Evolutionary conservation across 2,329 filamentous ascomycete genomes (phyloP).

Genomic region (Diplodia seriata): DNA sequence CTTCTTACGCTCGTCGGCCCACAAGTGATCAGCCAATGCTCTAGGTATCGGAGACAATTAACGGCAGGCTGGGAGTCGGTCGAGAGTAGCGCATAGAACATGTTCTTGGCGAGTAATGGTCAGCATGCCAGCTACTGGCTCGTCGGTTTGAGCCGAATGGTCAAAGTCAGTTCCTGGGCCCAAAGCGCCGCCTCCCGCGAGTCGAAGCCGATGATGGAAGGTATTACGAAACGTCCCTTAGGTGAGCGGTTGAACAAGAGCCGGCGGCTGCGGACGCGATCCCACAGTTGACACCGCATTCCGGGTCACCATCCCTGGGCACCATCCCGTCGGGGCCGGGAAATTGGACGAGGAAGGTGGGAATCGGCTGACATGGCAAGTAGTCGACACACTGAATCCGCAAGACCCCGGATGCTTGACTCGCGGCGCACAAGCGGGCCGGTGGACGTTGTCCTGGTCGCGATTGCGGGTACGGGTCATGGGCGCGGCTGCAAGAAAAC

Average conservation of each 20-base stretch:
- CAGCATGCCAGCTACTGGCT: neutral
- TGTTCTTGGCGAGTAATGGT: constrained; percentile 16
- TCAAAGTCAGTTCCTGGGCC: neutral
- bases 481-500: constrained; percentile 12
- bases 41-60: neutral
- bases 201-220: constrained; percentile 16
- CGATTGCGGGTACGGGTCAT: constrained; percentile 14
- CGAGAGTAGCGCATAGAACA: neutral
- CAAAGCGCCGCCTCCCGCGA: neutral
- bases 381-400: constrained; percentile 5
- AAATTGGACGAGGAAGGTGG: constrained; percentile 10
- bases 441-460: neutral
- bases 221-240: constrained; percentile 8
- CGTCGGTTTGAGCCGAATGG: constrained; percentile 20
- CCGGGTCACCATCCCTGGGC: constrained; percentile 19
- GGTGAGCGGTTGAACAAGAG: constrained; percentile 5
- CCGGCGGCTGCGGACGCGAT: constrained; percentile 18
- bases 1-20: constrained; percentile 13
- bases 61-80: neutral
- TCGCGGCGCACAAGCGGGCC: constrained; percentile 8
- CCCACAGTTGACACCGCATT: constrained; percentile 26
- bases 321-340: constrained; percentile 1
- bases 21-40: neutral
- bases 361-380: constrained; percentile 14
- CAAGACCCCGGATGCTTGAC: constrained; percentile 10